phyloP scores from a whole-genome alignment of 805 yeast genomes.

The Spathaspora girioi region DNA sequence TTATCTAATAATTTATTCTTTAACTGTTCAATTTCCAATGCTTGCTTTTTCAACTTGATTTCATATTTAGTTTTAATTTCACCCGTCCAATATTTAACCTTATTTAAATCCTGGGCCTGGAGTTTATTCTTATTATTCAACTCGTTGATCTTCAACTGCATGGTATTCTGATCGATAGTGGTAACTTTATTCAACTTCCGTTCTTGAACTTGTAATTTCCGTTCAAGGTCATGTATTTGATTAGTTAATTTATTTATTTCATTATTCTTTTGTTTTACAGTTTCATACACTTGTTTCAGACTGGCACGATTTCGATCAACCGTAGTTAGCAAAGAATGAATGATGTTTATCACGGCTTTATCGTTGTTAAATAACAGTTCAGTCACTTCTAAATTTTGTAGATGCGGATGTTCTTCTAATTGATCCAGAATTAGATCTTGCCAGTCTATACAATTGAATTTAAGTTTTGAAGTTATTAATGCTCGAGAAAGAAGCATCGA shows the following conservation, averaged over 20 bases:
- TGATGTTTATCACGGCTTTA: slow-evolving; percentile 32
- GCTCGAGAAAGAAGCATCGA: slow-evolving; percentile 32
- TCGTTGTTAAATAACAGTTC: slow-evolving; percentile 33
- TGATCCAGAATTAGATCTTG: slow-evolving; percentile 25
- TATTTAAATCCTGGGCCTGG: slow-evolving; percentile 26
- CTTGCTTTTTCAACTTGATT: slow-evolving; percentile 31
- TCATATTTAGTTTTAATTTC: slow-evolving; percentile 31
- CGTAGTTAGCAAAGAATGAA: slow-evolving; percentile 29
- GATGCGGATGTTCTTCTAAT: slow-evolving; percentile 6
- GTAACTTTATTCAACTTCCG: slow-evolving; percentile 10
- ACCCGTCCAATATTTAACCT: slow-evolving; percentile 24
- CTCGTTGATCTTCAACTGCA: slow-evolving; percentile 13
- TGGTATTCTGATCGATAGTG: slow-evolving; percentile 16
- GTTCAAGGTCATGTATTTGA: slow-evolving; percentile 19
- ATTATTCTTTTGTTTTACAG: slow-evolving; percentile 25
- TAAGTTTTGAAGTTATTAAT: slow-evolving; percentile 26
- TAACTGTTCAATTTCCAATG: slow-evolving; percentile 28
- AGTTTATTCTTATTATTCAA: slow-evolving; percentile 18
- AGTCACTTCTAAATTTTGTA: slow-evolving; percentile 19
- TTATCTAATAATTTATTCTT: slow-evolving; percentile 30
- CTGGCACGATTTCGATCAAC: slow-evolving; percentile 32
- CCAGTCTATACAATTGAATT: slow-evolving; percentile 35
- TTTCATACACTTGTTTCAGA: slow-evolving; percentile 25
- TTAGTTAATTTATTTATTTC: slow-evolving; percentile 21
- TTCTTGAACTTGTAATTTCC: slow-evolving; percentile 10